Evolutionary conservation across 805 yeast genomes (phyloP).

Genomic region (Candida hispaniensis): DNA sequence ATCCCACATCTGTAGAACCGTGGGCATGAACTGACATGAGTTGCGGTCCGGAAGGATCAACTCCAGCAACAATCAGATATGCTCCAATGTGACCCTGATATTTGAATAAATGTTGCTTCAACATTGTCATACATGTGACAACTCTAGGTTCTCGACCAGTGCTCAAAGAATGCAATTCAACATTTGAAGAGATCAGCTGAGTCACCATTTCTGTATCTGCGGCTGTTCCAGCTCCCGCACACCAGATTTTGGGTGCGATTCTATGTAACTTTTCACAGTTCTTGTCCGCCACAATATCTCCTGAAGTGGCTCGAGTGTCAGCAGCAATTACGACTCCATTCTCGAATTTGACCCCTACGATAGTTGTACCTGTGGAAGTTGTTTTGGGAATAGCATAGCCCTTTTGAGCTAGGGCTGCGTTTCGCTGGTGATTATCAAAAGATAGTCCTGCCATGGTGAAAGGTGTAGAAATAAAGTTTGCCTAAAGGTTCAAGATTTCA

Average conservation of each 20-base stretch:
- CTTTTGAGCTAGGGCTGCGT: slow-evolving; percentile 55
- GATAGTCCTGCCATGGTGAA: slow-evolving; percentile 72
- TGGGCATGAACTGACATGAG: slow-evolving; percentile 92
- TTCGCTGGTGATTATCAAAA: slow-evolving; percentile 90
- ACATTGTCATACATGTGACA: slow-evolving; percentile 80
- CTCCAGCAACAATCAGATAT: slow-evolving; percentile 94
- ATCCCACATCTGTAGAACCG: slow-evolving; percentile 95
- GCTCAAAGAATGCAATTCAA: slow-evolving; percentile 80
- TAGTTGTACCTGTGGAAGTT: slow-evolving; percentile 98
- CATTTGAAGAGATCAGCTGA: slow-evolving; percentile 77
- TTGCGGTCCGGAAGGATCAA: slow-evolving; percentile 92
- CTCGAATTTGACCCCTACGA: slow-evolving; percentile 87
- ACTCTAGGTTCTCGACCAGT: slow-evolving; percentile 86
- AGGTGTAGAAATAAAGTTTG: not conserved
- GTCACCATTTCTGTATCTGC: slow-evolving; percentile 99
- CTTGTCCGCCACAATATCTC: slow-evolving; percentile 94
- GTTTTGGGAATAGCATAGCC: slow-evolving; percentile 78
- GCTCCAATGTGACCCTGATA: slow-evolving; percentile 98
- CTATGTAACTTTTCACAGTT: slow-evolving; percentile 93
- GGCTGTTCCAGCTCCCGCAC: slow-evolving; percentile 99
- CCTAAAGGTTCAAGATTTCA: too few species aligned
- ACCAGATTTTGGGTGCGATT: slow-evolving; percentile 86
- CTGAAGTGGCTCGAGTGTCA: slow-evolving; percentile 96
- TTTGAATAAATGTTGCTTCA: slow-evolving; percentile 91
- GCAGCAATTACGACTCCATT: slow-evolving; percentile 98